A percentile compares a stretch with the other conserved stretches of the same genome.
phyloP scores from a whole-genome alignment of 2,329 filamentous ascomycete genomes.

The Colletotrichum echinochloae region DNA sequence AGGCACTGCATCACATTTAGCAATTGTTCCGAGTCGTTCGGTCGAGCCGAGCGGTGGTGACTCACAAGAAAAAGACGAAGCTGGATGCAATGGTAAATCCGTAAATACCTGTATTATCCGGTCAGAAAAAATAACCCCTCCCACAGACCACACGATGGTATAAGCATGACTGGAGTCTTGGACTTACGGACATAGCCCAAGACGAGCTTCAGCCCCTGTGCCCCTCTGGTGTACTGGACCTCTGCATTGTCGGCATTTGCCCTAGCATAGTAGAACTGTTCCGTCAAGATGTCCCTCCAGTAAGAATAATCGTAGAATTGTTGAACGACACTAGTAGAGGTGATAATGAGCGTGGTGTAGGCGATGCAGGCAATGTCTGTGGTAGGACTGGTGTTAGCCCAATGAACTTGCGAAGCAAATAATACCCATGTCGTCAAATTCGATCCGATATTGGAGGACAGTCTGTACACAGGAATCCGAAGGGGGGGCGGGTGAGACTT shows the following conservation, averaged over 20 bases:
- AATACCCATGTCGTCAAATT: neutral
- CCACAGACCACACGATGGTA: no score
- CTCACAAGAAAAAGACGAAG: conserved; percentile 39
- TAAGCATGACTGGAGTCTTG: neutral
- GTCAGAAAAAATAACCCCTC: neutral
- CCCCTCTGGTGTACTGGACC: conserved; percentile 31
- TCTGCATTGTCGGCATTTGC: conserved; percentile 29
- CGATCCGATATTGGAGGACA: neutral
- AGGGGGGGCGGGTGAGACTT: neutral
- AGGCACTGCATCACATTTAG: conserved; percentile 12
- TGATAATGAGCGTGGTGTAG: conserved; percentile 29
- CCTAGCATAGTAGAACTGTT: conserved; percentile 35
- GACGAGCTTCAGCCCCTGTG: conserved; percentile 34
- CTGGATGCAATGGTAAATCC: conserved; percentile 32
- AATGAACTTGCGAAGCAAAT: neutral
- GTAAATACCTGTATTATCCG: conserved; percentile 3
- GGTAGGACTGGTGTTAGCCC: neutral
- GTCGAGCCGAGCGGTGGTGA: neutral
- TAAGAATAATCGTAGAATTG: conserved; percentile 34
- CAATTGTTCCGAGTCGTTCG: neutral
- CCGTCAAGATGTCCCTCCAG: conserved; percentile 33
- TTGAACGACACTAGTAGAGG: conserved; percentile 27
- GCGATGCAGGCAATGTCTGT: conserved; percentile 36
- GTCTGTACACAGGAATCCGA: neutral
- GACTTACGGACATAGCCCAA: conserved; percentile 30